Evolutionary conservation across 2,329 filamentous ascomycete genomes (phyloP).

Genomic region (Periconia sp.): DNA sequence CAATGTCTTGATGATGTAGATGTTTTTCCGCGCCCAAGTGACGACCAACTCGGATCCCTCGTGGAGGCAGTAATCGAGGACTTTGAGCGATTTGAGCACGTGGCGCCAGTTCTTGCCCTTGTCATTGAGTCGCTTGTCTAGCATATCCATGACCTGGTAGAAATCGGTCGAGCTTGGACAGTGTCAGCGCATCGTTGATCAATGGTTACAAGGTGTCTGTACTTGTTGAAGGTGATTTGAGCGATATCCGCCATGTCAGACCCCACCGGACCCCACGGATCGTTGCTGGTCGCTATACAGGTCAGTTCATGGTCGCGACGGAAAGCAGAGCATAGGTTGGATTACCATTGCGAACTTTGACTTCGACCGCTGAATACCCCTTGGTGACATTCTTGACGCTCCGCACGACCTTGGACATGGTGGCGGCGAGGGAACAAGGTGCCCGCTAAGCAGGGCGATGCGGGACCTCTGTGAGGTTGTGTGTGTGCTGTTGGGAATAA

Average conservation of each 20-base stretch:
- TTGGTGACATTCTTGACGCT: constrained; percentile 99
- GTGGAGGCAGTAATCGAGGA: constrained; percentile 95
- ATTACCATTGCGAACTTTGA: constrained; percentile 70
- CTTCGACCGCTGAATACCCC: constrained; percentile 93
- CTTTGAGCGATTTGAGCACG: constrained; percentile 95
- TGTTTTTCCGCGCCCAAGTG: constrained; percentile 96
- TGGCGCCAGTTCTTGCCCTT: constrained; percentile 99
- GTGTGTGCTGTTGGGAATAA: not conserved
- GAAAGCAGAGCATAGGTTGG: not conserved
- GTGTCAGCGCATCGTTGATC: constrained; percentile 26
- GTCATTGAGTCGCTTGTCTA: constrained; percentile 97
- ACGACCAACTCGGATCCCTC: constrained; percentile 96
- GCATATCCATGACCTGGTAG: constrained; percentile 99
- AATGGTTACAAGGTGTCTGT: constrained; percentile 43
- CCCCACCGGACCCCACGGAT: constrained; percentile 96
- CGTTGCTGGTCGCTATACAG: constrained; percentile 87
- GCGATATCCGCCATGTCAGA: constrained; percentile 99
- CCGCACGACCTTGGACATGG: constrained; percentile 95
- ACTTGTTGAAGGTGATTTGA: constrained; percentile 97
- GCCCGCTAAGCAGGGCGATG: constrained; percentile 6
- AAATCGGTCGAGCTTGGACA: constrained; percentile 82
- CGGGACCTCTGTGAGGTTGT: not conserved
- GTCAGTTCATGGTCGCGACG: constrained; percentile 15
- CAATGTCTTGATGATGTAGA: constrained; percentile 98
- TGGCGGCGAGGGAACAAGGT: constrained; percentile 25